Evolutionary conservation across 495 filamentous ascomycete genomes (phyloP).

Genomic region (Staphylotrichum longicolle): DNA sequence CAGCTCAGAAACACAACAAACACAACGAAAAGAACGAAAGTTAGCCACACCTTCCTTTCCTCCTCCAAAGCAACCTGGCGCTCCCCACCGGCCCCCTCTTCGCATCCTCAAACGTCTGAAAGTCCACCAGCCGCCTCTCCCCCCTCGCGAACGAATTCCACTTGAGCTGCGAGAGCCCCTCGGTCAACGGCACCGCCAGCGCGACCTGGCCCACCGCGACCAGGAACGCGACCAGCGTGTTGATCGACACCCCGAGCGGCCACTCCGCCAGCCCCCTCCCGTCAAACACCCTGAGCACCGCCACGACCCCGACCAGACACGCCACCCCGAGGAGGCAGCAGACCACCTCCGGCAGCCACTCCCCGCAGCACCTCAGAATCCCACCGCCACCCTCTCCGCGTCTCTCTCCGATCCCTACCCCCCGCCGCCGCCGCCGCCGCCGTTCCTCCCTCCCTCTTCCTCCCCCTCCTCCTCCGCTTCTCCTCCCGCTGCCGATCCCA

Average conservation of each 20-base stretch:
- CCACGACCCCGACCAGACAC: conserved; percentile 33
- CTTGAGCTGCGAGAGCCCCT: conserved; percentile 47
- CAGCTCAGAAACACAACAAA: background rate
- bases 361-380: conserved; percentile 2
- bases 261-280: conserved; percentile 41
- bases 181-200: conserved; percentile 40
- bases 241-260: conserved; percentile 49
- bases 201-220: conserved; percentile 43
- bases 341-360: conserved; percentile 29
- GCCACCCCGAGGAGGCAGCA: conserved; percentile 27
- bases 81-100: conserved; percentile 41
- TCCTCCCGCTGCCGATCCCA: conserved; percentile 18
- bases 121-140: conserved; percentile 43
- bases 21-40: background rate
- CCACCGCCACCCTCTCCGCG: background rate
- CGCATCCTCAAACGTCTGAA: conserved; percentile 45
- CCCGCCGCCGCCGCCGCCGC: background rate
- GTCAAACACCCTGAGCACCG: conserved; percentile 41
- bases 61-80: conserved; percentile 33
- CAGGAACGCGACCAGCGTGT: conserved; percentile 47
- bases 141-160: conserved; percentile 48
- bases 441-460: background rate
- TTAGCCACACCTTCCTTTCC: conserved; percentile 30
- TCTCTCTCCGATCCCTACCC: background rate
- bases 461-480: conserved; percentile 16